Percentiles rank a stretch among this genome's conserved stretches.
Evolutionary conservation across 345 rosid genomes (phyloP).

Genomic region (Laguncularia racemosa): DNA sequence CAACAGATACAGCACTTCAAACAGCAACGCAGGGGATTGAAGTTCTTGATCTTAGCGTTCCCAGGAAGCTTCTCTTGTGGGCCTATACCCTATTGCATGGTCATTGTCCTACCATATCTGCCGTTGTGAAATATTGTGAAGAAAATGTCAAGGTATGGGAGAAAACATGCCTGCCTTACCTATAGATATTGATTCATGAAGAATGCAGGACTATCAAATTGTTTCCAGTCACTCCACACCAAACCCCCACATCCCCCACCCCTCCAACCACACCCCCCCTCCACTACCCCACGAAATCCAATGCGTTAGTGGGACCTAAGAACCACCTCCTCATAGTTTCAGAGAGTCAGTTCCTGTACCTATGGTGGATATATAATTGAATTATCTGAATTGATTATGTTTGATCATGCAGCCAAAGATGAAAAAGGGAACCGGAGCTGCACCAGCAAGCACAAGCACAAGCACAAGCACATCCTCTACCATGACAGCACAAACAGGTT

Average conservation of each 20-base stretch:
- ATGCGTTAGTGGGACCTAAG: neutral
- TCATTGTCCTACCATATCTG: slow-evolving; percentile 61
- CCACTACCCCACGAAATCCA: too few relatives aligned
- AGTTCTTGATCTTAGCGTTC: slow-evolving; percentile 74
- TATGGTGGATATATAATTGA: neutral
- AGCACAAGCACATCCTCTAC: slow-evolving; percentile 17
- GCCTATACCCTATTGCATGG: slow-evolving; percentile 74
- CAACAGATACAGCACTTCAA: slow-evolving; percentile 31
- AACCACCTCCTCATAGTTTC: neutral
- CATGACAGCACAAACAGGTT: slow-evolving; percentile 45
- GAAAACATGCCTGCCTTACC: slow-evolving; percentile 1
- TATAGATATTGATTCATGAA: neutral
- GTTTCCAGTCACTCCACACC: too few relatives aligned
- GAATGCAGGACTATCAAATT: neutral
- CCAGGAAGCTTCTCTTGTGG: slow-evolving; percentile 94
- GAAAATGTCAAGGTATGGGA: slow-evolving; percentile 73
- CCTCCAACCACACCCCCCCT: too few relatives aligned
- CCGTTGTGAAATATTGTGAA: slow-evolving; percentile 79
- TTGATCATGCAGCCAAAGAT: slow-evolving; percentile 47
- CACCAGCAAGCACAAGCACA: slow-evolving; percentile 22
- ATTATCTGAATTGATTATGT: slow-evolving; percentile 8
- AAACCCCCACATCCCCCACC: too few relatives aligned
- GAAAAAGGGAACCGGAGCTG: slow-evolving; percentile 58
- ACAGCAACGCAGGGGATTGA: slow-evolving; percentile 64
- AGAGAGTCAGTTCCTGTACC: too few relatives aligned